phyloP scores from a whole-genome alignment of 305 asterid species.

The Fraxinus latifolia region DNA sequence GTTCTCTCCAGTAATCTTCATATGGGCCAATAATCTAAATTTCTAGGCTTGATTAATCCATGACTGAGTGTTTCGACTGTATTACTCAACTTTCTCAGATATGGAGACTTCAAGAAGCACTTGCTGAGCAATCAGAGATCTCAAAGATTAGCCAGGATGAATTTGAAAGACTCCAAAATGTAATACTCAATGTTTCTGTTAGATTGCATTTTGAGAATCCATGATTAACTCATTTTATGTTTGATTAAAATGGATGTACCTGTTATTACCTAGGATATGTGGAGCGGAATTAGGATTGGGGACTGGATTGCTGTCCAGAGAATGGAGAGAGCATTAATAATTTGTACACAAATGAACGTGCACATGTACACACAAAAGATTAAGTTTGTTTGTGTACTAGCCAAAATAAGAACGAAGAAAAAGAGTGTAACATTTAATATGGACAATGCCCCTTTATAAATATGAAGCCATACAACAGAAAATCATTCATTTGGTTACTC shows the following conservation, averaged over 20 bases:
- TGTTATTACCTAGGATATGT: neutral
- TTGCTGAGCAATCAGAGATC: conserved; percentile 71
- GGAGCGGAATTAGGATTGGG: neutral
- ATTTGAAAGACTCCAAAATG: conserved; percentile 84
- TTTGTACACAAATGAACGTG: neutral
- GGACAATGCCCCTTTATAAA: neutral
- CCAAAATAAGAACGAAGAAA: neutral
- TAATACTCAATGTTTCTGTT: conserved; percentile 26
- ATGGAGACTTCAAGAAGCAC: conserved; percentile 79
- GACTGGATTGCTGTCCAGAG: neutral
- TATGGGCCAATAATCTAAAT: neutral
- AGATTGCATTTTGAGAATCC: neutral
- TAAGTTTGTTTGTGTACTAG: neutral
- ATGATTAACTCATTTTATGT: neutral
- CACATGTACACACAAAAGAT: neutral
- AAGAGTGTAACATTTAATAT: neutral
- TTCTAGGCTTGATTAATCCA: neutral
- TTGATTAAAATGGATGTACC: neutral
- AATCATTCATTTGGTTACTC: neutral
- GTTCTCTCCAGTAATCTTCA: neutral
- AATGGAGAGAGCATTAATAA: neutral
- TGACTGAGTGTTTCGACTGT: neutral
- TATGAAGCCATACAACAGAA: neutral
- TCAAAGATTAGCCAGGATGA: conserved; percentile 83
- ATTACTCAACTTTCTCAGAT: conserved; percentile 45